Evolutionary conservation across 2,329 filamentous ascomycete genomes (phyloP).

Genomic region (Aaosphaeria pasadenensis): DNA sequence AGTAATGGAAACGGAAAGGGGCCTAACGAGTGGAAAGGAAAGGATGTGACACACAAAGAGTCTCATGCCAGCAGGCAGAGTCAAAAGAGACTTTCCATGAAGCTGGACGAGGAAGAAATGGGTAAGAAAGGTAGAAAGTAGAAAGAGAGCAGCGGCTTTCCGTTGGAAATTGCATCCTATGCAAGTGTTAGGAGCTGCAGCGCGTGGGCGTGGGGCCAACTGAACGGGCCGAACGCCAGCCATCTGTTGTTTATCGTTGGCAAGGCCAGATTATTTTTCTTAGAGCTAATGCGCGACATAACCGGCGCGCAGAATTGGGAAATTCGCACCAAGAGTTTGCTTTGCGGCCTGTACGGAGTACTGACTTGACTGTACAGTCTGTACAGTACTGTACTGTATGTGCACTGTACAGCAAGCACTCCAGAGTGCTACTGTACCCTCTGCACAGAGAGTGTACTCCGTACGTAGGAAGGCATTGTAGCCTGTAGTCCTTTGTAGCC

Average conservation of each 20-base stretch:
- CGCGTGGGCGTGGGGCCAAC: no score
- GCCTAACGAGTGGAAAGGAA: slow-evolving; percentile 13
- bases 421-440: no score
- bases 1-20: slow-evolving; percentile 23
- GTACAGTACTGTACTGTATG: background rate
- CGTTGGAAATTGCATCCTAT: slow-evolving; percentile 14
- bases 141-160: slow-evolving; percentile 7
- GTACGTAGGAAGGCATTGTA: no score
- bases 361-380: background rate
- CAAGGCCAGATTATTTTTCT: background rate
- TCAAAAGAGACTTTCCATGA: slow-evolving; percentile 15
- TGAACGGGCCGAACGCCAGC: background rate
- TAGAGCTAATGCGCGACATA: background rate
- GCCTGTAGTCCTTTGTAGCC: background rate
- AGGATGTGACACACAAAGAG: slow-evolving; percentile 5
- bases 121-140: background rate
- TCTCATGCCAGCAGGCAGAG: slow-evolving; percentile 16
- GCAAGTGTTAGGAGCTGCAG: slow-evolving; percentile 7
- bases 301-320: background rate
- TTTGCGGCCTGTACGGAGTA: no score
- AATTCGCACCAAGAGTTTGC: background rate
- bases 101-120: slow-evolving; percentile 11
- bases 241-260: slow-evolving; percentile 2
- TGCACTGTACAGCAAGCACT: background rate
- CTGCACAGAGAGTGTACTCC: no score